Base-by-base conservation (phyloP, 257 asterid species). In the Jaltomata sinuosa region DNA sequence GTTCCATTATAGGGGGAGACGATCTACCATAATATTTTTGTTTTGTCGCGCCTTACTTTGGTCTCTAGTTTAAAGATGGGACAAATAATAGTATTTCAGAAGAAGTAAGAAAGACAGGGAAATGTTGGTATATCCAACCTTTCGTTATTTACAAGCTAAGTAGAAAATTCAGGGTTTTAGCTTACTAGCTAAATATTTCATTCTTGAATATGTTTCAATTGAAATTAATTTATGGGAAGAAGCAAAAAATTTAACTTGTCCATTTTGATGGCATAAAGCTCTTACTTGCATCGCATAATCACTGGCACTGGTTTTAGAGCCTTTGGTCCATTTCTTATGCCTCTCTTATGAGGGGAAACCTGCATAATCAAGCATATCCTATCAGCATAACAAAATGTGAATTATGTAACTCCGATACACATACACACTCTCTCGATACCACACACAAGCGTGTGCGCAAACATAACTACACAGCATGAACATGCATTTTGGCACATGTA, bases 261-360 rank as follows among this genome's bases (percentile, higher is more conserved):
- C n/a, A 45, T 45, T 45, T 42, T 15, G 25, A 45, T 22, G 81
- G 81, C 81, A 45, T 49, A 42, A 86, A 88, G 83, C 36, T 52
- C 97, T 91, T 94, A 95, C 99, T 18, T 97, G 98, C 99, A 97
- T 38, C 96, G 97, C 62, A 94, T 86, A 84, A 95, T 97, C 76
- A 97, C 98, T 31, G 99, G 99, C 79, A 91, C 91, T 69, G 98
- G 98, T 91, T 97, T 97, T 91, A 97, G 89, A 89, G 98, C 98
- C 92, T 93, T 97, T 12, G 99, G 99, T 87, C 98, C 99, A 88
- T 97, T 97, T 84, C 99, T 85, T 84, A 97, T 92, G 45, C 97
- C 98, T 89, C 90, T 94, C 92, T 92, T 97, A 93, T 95, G 98
- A 45, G 87, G 91, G 86, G 97, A 89, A 81, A 84, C 87, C 99